Evolutionary conservation across 805 yeast species (phyloP).

Genomic region (Teunomyces aglyptinius): DNA sequence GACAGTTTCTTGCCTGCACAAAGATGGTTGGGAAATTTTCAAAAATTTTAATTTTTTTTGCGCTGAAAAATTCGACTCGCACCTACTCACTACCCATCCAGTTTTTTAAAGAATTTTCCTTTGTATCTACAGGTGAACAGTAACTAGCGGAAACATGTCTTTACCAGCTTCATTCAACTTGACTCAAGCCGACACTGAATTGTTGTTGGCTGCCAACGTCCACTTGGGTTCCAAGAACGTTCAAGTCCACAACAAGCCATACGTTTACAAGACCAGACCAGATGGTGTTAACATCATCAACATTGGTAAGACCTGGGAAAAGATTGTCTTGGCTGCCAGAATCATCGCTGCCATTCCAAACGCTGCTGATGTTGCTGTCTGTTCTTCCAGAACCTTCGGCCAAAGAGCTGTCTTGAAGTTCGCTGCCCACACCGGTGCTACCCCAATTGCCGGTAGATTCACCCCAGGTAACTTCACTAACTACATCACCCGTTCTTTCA

Average conservation of each 20-base stretch:
- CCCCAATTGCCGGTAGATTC: constrained; percentile 99
- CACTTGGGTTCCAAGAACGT: constrained; percentile 99
- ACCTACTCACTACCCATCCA: constrained; percentile 5
- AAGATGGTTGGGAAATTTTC: neutral
- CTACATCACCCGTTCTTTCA: constrained; percentile 99
- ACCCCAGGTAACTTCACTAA: constrained; percentile 99
- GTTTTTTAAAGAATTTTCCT: constrained; percentile 5
- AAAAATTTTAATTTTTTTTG: constrained; percentile 1
- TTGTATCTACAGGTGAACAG: constrained; percentile 5
- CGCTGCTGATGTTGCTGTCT: constrained; percentile 97
- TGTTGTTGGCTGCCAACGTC: constrained; percentile 98
- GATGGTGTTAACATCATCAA: constrained; percentile 99
- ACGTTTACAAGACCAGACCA: constrained; percentile 97
- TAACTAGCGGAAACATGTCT: constrained; percentile 49
- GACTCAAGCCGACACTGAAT: constrained; percentile 98
- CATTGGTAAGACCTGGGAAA: constrained; percentile 99
- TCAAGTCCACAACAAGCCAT: constrained; percentile 96
- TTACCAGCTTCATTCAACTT: constrained; percentile 86
- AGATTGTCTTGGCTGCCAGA: constrained; percentile 99
- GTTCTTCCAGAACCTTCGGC: constrained; percentile 98
- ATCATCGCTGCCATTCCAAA: constrained; percentile 99
- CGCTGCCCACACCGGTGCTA: constrained; percentile 99
- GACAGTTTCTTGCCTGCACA: constrained; percentile 1
- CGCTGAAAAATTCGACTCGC: constrained; percentile 4
- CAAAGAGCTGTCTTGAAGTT: constrained; percentile 99